Conservation (phyloP, 495 filamentous ascomycete species). For the Letharia columbiana region DNA sequence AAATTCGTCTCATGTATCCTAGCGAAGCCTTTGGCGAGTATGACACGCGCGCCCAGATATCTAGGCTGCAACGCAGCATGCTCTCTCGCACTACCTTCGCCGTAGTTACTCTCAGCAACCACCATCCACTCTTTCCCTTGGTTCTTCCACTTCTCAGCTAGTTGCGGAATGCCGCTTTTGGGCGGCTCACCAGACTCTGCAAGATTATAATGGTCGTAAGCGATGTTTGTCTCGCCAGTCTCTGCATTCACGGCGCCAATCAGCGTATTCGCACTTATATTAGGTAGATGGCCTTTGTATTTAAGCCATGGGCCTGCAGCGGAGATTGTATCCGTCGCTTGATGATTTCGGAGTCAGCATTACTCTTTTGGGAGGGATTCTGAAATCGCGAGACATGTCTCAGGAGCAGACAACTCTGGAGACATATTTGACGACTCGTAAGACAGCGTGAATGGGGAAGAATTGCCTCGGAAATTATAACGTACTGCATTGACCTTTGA, state of each 20-base stretch:
- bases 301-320: conserved; percentile 96
- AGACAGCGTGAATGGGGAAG: too few relatives aligned
- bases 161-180: conserved; percentile 64
- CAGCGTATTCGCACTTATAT: conserved; percentile 93
- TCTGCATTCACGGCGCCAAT: conserved; percentile 89
- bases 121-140: conserved; percentile 73
- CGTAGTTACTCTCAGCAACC: conserved; percentile 96
- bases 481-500: conserved; percentile 74
- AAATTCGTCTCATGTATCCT: conserved; percentile 98
- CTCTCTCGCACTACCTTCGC: conserved; percentile 88
- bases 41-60: conserved; percentile 80
- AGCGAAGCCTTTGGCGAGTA: conserved; percentile 86
- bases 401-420: too few relatives aligned
- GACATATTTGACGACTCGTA: too few relatives aligned
- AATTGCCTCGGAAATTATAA: too few relatives aligned
- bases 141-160: conserved; percentile 72
- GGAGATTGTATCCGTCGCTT: conserved; percentile 88
- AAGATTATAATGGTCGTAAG: conserved; percentile 54
- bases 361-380: too few relatives aligned
- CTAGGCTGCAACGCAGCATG: conserved; percentile 95
- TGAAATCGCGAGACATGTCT: too few relatives aligned
- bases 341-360: too few relatives aligned
- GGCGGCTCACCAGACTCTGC: conserved; percentile 8
- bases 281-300: conserved; percentile 97
- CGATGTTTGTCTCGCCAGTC: conserved; percentile 84